Base-by-base conservation (phyloP, 768 basidiomycete species). In the Leucosporidium creatinivorum region DNA sequence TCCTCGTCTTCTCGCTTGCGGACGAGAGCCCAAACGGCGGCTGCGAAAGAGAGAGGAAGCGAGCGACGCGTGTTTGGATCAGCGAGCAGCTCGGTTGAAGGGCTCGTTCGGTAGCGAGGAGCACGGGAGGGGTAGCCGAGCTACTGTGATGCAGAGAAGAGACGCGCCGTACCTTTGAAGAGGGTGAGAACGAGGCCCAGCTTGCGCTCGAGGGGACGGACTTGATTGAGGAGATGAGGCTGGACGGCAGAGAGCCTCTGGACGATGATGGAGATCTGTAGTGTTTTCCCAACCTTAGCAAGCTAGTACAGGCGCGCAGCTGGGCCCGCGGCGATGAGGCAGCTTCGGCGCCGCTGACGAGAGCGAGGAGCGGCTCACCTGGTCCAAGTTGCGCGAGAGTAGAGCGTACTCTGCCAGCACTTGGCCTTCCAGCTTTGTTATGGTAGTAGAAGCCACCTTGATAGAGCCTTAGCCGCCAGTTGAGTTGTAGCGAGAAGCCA, bases 101-200 rank as follows among this genome's bases (percentile, higher is more conserved):
- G 19, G 88, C 90, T 91, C 92, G 94, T 1, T 94, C 91, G 17
- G 93, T 94, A 3, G 70, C 67, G 63, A 36, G 1, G 50, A 26
- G 58, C 6, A 13, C 13, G 21, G 19, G 12, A 1, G 12, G 30
- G 31, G 49, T 31, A 58, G 52, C 56, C 25, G 21, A 25, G 15
- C 39, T 44, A 44, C 1, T 4, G 10, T 17, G 2, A 28, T 0
- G 4, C 10, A 8, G 26, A 28, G 25, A 28, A 47, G 17, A 12
- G 6, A 44, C n/a, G 19, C 6, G 89, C 18, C 64, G 26, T 4
- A 63, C 70, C 92, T 80, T 96, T 93, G 84, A 93, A 97, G 91
- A 99, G 79, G 0, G 93, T 98, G 77, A 97, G 79, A 0, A 97
- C 93, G 62, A 99, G 82, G 12, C 89, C 91, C 88, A 99, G 92